phyloP scores from a whole-genome alignment of 2,329 filamentous ascomycete species.

The Cladosporium sp. region DNA sequence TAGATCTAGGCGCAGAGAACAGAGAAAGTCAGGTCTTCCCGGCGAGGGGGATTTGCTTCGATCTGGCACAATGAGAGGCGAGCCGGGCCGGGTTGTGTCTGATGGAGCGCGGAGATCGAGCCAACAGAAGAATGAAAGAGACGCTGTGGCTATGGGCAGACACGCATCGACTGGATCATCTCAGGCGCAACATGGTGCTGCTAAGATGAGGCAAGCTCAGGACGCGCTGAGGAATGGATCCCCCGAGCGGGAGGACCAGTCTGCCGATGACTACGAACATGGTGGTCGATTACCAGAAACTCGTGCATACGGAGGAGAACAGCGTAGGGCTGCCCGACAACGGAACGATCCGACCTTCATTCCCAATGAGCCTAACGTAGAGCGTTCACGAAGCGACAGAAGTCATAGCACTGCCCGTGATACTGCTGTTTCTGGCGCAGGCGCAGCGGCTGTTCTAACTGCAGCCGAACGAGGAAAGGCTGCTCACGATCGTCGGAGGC shows the following conservation, averaged over 20 bases:
- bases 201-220: constrained; percentile 15
- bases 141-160: constrained; percentile 9
- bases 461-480: constrained; percentile 28
- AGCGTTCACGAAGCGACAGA: constrained; percentile 19
- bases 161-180: constrained; percentile 10
- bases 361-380: constrained; percentile 1
- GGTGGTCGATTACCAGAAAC: constrained; percentile 3
- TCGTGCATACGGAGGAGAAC: constrained; percentile 7
- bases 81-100: constrained; percentile 25
- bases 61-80: constrained; percentile 20
- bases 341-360: background rate
- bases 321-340: constrained; percentile 11
- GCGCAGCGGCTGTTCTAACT: constrained; percentile 21
- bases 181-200: background rate
- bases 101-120: constrained; percentile 19
- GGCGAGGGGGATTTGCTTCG: constrained; percentile 18
- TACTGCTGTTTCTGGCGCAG: constrained; percentile 30
- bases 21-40: constrained; percentile 14
- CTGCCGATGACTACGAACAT: constrained; percentile 12
- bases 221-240: constrained; percentile 17
- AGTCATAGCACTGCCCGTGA: constrained; percentile 27
- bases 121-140: constrained; percentile 6
- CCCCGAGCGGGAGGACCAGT: constrained; percentile 1
- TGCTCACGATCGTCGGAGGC: constrained; percentile 29
- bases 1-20: constrained; percentile 56